Percentiles rank a stretch among this genome's conserved stretches.
Conservation (phyloP, 495 filamentous ascomycete genomes). For the Staphylotrichum longicolle region DNA sequence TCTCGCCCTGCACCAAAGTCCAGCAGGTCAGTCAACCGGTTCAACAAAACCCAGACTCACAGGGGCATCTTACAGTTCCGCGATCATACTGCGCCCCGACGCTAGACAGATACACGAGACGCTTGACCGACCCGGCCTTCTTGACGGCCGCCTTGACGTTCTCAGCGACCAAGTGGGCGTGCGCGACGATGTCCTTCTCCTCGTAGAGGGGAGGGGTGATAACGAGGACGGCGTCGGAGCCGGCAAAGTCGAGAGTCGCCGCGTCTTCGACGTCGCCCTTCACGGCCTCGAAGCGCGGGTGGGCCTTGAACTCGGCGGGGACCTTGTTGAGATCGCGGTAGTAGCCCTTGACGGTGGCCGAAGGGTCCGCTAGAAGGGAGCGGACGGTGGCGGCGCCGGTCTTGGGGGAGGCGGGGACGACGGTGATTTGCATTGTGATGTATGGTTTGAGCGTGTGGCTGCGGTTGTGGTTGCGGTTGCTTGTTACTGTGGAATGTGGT, state of each 20-base stretch:
- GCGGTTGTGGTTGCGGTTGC: not conserved
- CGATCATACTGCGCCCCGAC: constrained; percentile 30
- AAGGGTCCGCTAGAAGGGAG: constrained; percentile 12
- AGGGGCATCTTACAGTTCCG: constrained; percentile 20
- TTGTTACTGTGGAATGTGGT: not conserved
- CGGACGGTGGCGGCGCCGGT: constrained; percentile 31
- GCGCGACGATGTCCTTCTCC: constrained; percentile 17
- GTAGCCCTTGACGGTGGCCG: constrained; percentile 20
- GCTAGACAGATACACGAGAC: constrained; percentile 24
- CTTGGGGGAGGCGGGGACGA: constrained; percentile 27
- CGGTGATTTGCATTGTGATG: constrained; percentile 24
- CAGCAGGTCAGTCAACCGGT: not conserved
- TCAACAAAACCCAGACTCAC: not conserved
- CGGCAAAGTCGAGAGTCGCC: constrained; percentile 18
- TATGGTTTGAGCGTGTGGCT: not conserved
- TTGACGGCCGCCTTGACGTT: constrained; percentile 26
- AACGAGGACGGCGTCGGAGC: constrained; percentile 23
- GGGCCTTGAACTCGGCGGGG: constrained; percentile 23
- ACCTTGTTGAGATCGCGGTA: constrained; percentile 28
- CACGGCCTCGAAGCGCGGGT: constrained; percentile 27
- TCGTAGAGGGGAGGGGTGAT: constrained; percentile 26
- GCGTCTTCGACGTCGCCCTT: constrained; percentile 27
- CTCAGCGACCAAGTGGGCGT: constrained; percentile 20
- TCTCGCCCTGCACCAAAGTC: constrained; percentile 24
- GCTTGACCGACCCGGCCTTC: constrained; percentile 23